Base-by-base conservation (phyloP, 73 alveolate genomes). In the Diophrys appendiculata region DNA sequence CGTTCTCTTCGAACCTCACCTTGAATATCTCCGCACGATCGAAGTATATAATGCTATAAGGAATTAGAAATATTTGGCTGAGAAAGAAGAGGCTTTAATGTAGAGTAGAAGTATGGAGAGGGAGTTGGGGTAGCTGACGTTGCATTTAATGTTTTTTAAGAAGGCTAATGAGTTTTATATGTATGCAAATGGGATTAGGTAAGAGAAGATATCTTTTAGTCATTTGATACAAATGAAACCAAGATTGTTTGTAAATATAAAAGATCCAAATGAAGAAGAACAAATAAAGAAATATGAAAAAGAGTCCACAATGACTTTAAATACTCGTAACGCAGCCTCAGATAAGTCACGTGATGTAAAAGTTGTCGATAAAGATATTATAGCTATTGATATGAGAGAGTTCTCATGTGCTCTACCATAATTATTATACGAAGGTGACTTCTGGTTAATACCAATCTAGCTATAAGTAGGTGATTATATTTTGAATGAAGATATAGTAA, bases 381-480 rank as follows among this genome's bases (percentile, higher is more conserved):
- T 60, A 5, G 72, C 72, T 60, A 8, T 68, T 29, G 76, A 30
- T 25, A 30, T 29, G 25, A 28, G 52, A 30, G 76, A 30, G 54
- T 68, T 68, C 28, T 14, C 55, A 30, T 11, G 76, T 29, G 52
- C 25, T 23, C 25, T 28, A 14, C 76, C 76, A 11, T 3, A 11
- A 11, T 60, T 23, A 5, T 28, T 60, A 11, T 60, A 60, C 28
- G 72, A 26, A 60, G 13, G 13, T 11, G 72, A 28, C 5, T 60
- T 11, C 28, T 60, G 72, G 72, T 60, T 60, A n/a, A 26, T 89
- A 35, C 96, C 94, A 28, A 87, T 91, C 55, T 86, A 83, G 55
- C 80, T 95, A 31, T 92, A 91, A 60, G 97, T 91, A 3, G 99
- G 97, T 28, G 99, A 95, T 89, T 92, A 92, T 71, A 73, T 95